Base-by-base conservation (phyloP, 805 yeast species). In the Debaryomyces hansenii region DNA sequence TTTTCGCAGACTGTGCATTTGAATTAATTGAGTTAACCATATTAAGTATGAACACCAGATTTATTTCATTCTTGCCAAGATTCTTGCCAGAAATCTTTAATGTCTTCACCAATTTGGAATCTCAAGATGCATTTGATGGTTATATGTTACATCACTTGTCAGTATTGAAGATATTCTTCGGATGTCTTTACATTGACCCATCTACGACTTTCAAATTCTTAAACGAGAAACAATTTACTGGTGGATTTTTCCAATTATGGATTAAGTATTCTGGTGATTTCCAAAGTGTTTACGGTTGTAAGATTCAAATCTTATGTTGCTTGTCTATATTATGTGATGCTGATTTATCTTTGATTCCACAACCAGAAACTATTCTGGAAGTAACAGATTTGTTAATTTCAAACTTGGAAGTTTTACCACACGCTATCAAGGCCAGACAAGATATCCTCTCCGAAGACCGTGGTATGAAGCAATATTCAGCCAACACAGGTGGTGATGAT, bases 251-350 rank as follows among this genome's bases (percentile, higher is more conserved):
- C 57, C 69, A 73, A 48, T 61, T 77, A 50, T 79, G 83, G 83
- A 67, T 78, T 49, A 67, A 72, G 47, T 66, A 74, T 52, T 67
- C 76, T 18, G 75, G 64, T 37, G 72, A 67, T 48, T 70, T 77
- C 60, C 74, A 69, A 45, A 79, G 83, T 48, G 83, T 78, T 16
- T 79, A 77, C 51, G 84, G 82, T 21, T 69, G 81, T 50, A 80
- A 79, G 54, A 60, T 79, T 38, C 82, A 80, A 59, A 73, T 77
- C 5, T 59, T 80, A 56, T 74, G 80, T 0, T 58, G 77, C 37
- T 63, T 75, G 34, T 54, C 78, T 2, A 56, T 78, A 15, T 50
- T 77, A 14, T 68, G 66, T 41, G 61, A 67, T 7, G 61, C 63
- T 5, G 59, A 56, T 10, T 51, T 65, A 40, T 49, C 55, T 18